phyloP scores from a whole-genome alignment of 108 stramenopile genomes.

The Mayamaea pseudoterrestris region DNA sequence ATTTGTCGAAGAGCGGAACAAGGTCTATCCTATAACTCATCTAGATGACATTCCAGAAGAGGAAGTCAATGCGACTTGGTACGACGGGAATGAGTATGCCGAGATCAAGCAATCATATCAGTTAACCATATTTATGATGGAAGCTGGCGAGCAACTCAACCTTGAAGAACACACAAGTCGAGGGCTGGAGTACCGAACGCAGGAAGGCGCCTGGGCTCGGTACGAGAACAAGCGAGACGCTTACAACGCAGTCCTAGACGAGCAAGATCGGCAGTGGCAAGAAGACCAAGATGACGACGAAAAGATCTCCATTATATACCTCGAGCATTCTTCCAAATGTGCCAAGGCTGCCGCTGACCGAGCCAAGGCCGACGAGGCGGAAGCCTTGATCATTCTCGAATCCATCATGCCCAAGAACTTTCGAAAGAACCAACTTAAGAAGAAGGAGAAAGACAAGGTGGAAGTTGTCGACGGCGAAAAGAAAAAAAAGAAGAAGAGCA shows the following conservation, averaged over 20 bases:
- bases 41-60: constrained; percentile 6
- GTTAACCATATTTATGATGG: constrained; percentile 9
- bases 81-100: constrained; percentile 6
- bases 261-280: constrained; percentile 19
- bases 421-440: too few species aligned
- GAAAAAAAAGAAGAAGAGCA: too few species aligned
- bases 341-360: constrained; percentile 1
- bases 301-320: neutral
- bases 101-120: constrained; percentile 6
- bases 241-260: constrained; percentile 21
- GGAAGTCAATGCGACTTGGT: constrained; percentile 9
- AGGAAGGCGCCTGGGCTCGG: constrained; percentile 13
- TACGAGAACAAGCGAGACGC: constrained; percentile 13
- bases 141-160: constrained; percentile 3
- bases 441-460: too few species aligned
- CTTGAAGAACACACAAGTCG: constrained; percentile 7
- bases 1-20: constrained; percentile 8
- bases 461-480: too few species aligned
- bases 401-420: too few species aligned
- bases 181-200: constrained; percentile 18
- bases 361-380: constrained; percentile 1
- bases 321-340: constrained; percentile 11
- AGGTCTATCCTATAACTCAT: constrained; percentile 5
- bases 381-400: too few species aligned
- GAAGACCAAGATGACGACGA: constrained; percentile 6